Evolutionary conservation across 78 protist species (phyloP).

Genomic region (Tieghemostelium lacteum): DNA sequence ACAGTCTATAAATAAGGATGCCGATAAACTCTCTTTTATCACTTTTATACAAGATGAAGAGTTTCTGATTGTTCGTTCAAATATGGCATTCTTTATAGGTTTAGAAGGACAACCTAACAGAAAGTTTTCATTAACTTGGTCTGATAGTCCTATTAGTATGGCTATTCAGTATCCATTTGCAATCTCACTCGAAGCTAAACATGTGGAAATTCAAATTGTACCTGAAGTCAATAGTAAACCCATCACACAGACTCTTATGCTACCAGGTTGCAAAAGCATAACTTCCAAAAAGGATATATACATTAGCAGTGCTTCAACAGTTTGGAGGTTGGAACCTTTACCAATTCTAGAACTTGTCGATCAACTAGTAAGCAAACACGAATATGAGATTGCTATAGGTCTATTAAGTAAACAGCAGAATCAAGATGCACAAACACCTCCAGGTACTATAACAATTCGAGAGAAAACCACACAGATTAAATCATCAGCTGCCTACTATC

Average conservation of each 20-base stretch:
- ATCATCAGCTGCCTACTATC: constrained; percentile 54
- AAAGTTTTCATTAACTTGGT: constrained; percentile 61
- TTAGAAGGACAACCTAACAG: constrained; percentile 47
- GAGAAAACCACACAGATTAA: constrained; percentile 51
- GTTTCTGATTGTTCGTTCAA: constrained; percentile 48
- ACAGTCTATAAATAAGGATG: constrained; percentile 21
- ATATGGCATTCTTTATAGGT: constrained; percentile 73
- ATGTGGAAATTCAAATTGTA: constrained; percentile 56
- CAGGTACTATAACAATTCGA: constrained; percentile 21
- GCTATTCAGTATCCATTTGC: constrained; percentile 60
- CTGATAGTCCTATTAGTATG: constrained; percentile 32
- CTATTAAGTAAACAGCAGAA: neutral
- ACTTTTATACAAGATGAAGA: constrained; percentile 69
- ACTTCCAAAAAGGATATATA: constrained; percentile 46
- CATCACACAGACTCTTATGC: constrained; percentile 41
- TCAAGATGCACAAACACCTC: constrained; percentile 14
- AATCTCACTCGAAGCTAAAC: constrained; percentile 35
- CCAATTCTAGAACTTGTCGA: constrained; percentile 68
- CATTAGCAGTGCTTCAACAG: constrained; percentile 18
- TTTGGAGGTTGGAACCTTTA: constrained; percentile 55
- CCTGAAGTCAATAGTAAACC: constrained; percentile 45
- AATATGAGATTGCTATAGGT: constrained; percentile 68
- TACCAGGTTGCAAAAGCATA: constrained; percentile 34
- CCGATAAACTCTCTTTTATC: constrained; percentile 51
- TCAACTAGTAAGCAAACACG: constrained; percentile 19